Evolutionary conservation across 73 alveolate genomes (phyloP), one percentile per base, ranked within the genome.

Genomic region (Paraurostyla sp.): DNA sequence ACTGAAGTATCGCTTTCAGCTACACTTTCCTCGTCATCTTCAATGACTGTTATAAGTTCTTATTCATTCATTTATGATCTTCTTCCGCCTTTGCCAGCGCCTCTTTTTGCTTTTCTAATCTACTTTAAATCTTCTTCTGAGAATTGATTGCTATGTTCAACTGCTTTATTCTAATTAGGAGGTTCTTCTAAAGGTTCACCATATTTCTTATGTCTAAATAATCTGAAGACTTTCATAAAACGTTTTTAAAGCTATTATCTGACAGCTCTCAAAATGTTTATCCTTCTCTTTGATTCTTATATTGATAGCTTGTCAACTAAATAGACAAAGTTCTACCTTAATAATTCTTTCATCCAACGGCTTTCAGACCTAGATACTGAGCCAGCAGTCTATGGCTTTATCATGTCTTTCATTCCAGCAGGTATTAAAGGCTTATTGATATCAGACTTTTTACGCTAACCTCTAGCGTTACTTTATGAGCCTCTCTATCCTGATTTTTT

Each of bases 191-290:
- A 13, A 20, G 87, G 87, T 27, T 73, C 87, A 7, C 87, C 87
- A 30, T 73, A 73, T 48, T 73, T 73, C 49, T 73, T 73, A 27
- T 50, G 49, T 50, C 87, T 73, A 48, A 73, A 73, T 0, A 73
- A 50, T 27, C 87, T 73, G 42, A 73, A 73, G 15, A 73, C 87
- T 36, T 73, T 73, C 87, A 73, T 73, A 57, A 73, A 73, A 45
- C 87, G 68, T 2, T 73, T 56, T 16, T 18, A 25, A 9, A 73
- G 49, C 32, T 48, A 73, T 43, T 43, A 7, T 30, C 38, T 42
- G 11, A 73, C 87, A 9, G 87, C 57, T 73, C 59, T 73, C 38
- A 73, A 6, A 23, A 73, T 73, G 56, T 73, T 73, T 23, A 73
- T 73, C 46, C 87, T 73, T 45, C 87, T 42, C 15, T 43, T 2